These are phyloP conservation scores for Kodamaea kakaduensis DNA, from an alignment of 805 yeast species.

Conservation along the genomic window DNA sequence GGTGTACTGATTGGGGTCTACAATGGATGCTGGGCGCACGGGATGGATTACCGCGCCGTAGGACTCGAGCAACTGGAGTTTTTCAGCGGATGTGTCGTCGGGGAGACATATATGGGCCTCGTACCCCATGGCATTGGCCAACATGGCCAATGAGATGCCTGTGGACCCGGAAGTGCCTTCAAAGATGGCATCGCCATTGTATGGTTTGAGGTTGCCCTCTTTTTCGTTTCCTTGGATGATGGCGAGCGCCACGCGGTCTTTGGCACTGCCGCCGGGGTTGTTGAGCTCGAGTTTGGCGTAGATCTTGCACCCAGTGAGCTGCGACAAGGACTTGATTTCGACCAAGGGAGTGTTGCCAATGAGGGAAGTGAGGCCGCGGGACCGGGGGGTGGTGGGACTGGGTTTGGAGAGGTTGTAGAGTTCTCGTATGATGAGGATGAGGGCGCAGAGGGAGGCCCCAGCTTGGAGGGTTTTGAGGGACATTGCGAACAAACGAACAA, in stretches of 20 bases:
- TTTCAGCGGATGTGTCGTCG: constrained; percentile 86
- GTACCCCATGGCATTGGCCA: constrained; percentile 87
- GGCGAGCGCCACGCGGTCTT: constrained; percentile 88
- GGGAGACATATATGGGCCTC: constrained; percentile 91
- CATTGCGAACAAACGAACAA: no score
- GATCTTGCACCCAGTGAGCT: constrained; percentile 72
- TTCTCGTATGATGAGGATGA: constrained; percentile 9
- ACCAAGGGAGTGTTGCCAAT: constrained; percentile 92
- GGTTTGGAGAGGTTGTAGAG: constrained; percentile 8
- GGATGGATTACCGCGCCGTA: constrained; percentile 81
- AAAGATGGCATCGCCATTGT: constrained; percentile 67
- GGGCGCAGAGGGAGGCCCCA: constrained; percentile 15
- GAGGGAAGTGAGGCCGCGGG: constrained; percentile 65
- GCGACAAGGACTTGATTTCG: constrained; percentile 64
- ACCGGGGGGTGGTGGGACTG: constrained; percentile 23
- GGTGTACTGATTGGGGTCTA: constrained; percentile 89
- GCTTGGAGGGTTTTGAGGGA: constrained; percentile 8
- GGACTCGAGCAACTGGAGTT: constrained; percentile 62
- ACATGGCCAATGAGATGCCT: constrained; percentile 87
- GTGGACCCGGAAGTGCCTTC: constrained; percentile 98
- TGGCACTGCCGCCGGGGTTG: constrained; percentile 95
- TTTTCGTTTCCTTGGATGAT: constrained; percentile 68
- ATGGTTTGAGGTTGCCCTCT: constrained; percentile 52
- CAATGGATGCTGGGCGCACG: constrained; percentile 93
- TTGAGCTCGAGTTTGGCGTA: constrained; percentile 81